Evolutionary conservation across 371 early-diverging fungal genomes (phyloP).

Genomic region (Mortierella sp.): DNA sequence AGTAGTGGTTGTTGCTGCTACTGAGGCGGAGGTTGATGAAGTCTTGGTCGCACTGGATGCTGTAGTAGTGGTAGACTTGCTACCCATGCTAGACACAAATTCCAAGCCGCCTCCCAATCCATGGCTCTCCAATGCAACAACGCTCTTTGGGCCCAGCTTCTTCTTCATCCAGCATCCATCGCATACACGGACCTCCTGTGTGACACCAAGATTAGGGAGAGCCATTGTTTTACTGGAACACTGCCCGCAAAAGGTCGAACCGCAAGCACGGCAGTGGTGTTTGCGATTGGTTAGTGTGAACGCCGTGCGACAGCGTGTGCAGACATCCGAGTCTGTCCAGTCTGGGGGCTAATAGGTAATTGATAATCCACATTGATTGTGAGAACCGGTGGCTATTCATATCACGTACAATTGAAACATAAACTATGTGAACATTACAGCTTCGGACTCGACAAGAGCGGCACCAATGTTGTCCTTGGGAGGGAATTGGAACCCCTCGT

Average conservation of each 20-base stretch:
- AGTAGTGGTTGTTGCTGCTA: slow-evolving; percentile 6
- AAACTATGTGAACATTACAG: slow-evolving; percentile 9
- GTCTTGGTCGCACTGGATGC: slow-evolving; percentile 3
- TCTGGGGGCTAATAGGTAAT: slow-evolving; percentile 82
- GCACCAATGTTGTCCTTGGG: slow-evolving; percentile 38
- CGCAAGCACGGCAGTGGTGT: slow-evolving; percentile 98
- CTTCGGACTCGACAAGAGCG: slow-evolving; percentile 42
- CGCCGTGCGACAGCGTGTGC: slow-evolving; percentile 89
- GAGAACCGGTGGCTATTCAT: not conserved
- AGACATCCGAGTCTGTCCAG: slow-evolving; percentile 94
- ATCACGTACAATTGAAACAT: too few relatives aligned
- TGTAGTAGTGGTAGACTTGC: slow-evolving; percentile 20
- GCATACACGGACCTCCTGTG: slow-evolving; percentile 92
- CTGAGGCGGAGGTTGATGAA: slow-evolving; percentile 19
- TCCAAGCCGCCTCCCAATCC: slow-evolving; percentile 27
- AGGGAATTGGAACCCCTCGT: slow-evolving; percentile 70
- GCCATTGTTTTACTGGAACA: slow-evolving; percentile 90
- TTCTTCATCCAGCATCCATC: slow-evolving; percentile 86
- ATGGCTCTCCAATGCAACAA: slow-evolving; percentile 23
- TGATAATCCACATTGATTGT: not conserved
- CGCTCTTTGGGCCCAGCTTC: slow-evolving; percentile 60
- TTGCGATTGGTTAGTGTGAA: slow-evolving; percentile 96
- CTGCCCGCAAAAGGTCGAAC: slow-evolving; percentile 89
- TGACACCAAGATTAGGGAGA: slow-evolving; percentile 89
- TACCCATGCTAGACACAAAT: slow-evolving; percentile 12